A percentile compares a stretch with the other conserved stretches of the same genome.
Evolutionary conservation across 495 filamentous ascomycete species (phyloP).

Genomic region (Aspergillus steynii): DNA sequence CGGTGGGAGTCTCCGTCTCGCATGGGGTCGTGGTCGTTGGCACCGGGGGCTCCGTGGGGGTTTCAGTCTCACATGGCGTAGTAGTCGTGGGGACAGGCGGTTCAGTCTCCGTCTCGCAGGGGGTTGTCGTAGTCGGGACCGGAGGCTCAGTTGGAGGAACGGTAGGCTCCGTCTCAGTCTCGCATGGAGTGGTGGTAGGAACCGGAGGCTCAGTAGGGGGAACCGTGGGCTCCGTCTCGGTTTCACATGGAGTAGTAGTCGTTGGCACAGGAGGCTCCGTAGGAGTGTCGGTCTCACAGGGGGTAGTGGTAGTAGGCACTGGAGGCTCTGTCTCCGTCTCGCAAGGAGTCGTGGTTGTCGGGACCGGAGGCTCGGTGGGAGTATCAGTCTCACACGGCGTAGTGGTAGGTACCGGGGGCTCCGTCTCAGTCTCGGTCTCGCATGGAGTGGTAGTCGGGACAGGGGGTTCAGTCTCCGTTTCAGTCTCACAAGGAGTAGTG

Average conservation of each 20-base stretch:
- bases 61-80: neutral
- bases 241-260: neutral
- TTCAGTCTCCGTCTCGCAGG: neutral
- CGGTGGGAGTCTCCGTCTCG: neutral
- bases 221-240: neutral
- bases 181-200: neutral
- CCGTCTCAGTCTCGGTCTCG: neutral
- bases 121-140: neutral
- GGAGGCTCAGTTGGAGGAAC: neutral
- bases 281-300: neutral
- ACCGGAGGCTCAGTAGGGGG: neutral
- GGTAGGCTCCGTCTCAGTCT: neutral
- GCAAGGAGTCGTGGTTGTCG: neutral
- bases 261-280: neutral
- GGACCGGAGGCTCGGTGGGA: neutral
- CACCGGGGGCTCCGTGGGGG: neutral
- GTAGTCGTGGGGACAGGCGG: neutral
- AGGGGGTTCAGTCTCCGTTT: neutral
- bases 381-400: neutral
- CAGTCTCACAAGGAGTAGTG: neutral
- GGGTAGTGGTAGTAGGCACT: neutral
- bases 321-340: neutral
- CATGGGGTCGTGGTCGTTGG: neutral
- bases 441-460: neutral
- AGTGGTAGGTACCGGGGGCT: neutral